phyloP scores from a whole-genome alignment of 2,329 filamentous ascomycete genomes.

The Sclerotinia sclerotiorum region DNA sequence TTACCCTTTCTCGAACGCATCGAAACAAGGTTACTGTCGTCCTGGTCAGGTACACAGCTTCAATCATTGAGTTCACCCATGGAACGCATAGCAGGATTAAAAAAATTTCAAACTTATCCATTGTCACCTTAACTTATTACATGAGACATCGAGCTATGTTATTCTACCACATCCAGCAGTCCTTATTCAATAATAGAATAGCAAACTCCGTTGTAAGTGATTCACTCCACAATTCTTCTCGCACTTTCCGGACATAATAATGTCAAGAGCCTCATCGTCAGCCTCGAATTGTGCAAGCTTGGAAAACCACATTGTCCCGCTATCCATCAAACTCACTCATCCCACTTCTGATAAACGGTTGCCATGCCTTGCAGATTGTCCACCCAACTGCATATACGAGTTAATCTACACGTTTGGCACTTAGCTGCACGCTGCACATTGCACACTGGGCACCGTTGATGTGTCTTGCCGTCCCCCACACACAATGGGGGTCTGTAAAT shows the following conservation, averaged over 20 bases:
- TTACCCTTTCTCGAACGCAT: not conserved
- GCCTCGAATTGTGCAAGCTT: not conserved
- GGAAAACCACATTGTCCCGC: not conserved
- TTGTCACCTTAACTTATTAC: not conserved
- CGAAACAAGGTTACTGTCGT: not conserved
- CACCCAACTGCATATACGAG: slow-evolving; percentile 1
- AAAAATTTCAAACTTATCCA: not conserved
- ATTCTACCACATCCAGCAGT: not conserved
- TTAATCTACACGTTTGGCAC: not conserved
- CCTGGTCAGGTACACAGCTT: not conserved
- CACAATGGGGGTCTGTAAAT: not conserved
- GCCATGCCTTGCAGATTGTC: not conserved
- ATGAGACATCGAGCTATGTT: not conserved
- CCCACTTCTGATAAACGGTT: not conserved
- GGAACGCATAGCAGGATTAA: too few relatives aligned
- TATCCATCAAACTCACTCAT: not conserved
- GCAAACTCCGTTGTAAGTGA: not conserved
- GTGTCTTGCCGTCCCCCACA: not conserved
- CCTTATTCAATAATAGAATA: not conserved
- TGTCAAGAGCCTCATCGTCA: slow-evolving; percentile 1
- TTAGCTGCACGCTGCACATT: not conserved
- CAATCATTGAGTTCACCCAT: not conserved
- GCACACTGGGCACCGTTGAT: not conserved
- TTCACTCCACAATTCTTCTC: not conserved
- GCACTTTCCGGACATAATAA: not conserved